Base-by-base conservation (phyloP, 129 eudicot genomes). In the Logfia minima region DNA sequence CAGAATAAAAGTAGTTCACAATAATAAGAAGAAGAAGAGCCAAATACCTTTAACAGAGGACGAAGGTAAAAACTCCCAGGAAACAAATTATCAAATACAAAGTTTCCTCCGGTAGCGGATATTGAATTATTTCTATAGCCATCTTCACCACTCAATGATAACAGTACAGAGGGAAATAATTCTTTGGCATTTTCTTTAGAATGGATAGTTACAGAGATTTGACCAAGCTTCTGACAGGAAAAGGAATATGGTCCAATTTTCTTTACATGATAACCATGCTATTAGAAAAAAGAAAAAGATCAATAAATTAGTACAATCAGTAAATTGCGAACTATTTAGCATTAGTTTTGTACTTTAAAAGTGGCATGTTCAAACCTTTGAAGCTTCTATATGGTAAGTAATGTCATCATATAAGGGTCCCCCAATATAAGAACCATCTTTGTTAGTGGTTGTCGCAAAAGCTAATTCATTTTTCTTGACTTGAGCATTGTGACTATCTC, bases 31-130 rank as follows among this genome's bases (percentile, higher is more conserved):
- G 16, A 68, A 11, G 59, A 79, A 74, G 31, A 70, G 70, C 18
- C 35, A 21, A 58, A 77, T 84, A 94, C 98, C 97, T 94, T 94
- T 68, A 94, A 82, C 77, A 94, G 78, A 78, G 98, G 98, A 70
- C 98, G 97, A 48, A 94, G 97, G 80, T 94, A 94, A 77, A 94
- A 94, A 70, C 97, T 94, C 83, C 97, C 98, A 31, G 98, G 98
- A 83, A 94, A 94, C 68, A 94, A 84, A 85, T 83, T 84, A 79
- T 86, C 93, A 75, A 94, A 94, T 2, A 78, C 45, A 72, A 89
- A 94, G 63, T 63, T 75, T 75, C 98, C 98, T 81, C 98, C 98
- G 81, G 87, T 88, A 71, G 85, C 92, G 79, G 96, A 83, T 69
- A 94, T 85, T 0, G 98, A 84, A 81, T 94, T 94, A 83, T 94